phyloP scores from a whole-genome alignment of 441 rosid genomes.

The Erodium chrysanthum region DNA sequence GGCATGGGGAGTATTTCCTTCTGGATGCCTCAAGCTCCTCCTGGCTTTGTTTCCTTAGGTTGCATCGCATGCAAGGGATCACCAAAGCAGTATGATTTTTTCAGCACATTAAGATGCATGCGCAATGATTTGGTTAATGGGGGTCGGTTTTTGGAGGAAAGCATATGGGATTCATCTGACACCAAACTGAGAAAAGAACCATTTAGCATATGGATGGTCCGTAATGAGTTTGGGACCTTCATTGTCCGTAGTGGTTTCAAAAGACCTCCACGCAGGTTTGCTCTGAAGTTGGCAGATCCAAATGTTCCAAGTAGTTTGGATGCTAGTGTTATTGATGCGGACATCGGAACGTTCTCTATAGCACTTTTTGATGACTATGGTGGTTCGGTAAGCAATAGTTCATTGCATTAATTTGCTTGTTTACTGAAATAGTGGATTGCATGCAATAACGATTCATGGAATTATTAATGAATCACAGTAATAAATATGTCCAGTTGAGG shows the following conservation, averaged over 20 bases:
- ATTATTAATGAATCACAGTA: background rate
- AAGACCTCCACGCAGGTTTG: slow-evolving; percentile 91
- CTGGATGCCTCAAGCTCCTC: slow-evolving; percentile 95
- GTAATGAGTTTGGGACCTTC: slow-evolving; percentile 71
- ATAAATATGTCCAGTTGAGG: background rate
- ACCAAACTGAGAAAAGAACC: slow-evolving; percentile 47
- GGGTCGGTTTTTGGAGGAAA: slow-evolving; percentile 77
- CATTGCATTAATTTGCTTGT: no score
- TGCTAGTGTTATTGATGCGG: slow-evolving; percentile 62
- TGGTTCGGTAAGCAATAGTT: slow-evolving; percentile 65
- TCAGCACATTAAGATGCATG: slow-evolving; percentile 60
- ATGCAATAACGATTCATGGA: no score
- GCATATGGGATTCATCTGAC: slow-evolving; percentile 83
- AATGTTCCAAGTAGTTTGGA: slow-evolving; percentile 51
- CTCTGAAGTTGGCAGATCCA: slow-evolving; percentile 72
- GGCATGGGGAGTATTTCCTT: slow-evolving; percentile 77
- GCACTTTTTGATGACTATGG: slow-evolving; percentile 96
- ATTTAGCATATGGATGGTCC: slow-evolving; percentile 83
- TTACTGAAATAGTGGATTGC: no score
- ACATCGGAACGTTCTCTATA: slow-evolving; percentile 70
- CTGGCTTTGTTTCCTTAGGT: slow-evolving; percentile 89
- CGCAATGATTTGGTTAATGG: slow-evolving; percentile 85
- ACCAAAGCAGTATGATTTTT: slow-evolving; percentile 57
- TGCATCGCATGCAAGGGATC: slow-evolving; percentile 73
- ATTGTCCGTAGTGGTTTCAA: slow-evolving; percentile 70